Percentiles rank a stretch among this genome's conserved stretches.
Evolutionary conservation across 148 eudicot genomes (phyloP).

Genomic region (Vaccinium macrocarpon): DNA sequence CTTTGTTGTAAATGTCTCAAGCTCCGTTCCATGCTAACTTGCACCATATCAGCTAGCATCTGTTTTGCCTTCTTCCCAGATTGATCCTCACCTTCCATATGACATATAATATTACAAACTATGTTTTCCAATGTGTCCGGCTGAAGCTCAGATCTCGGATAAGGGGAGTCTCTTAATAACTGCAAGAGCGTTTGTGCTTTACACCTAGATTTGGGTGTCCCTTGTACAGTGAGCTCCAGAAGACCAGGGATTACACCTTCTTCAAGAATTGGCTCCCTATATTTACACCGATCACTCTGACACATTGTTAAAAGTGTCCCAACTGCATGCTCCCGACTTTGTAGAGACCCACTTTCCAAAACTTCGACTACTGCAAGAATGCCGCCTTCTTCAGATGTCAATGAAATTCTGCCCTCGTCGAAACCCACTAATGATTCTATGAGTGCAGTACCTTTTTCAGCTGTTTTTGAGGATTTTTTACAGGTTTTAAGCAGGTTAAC

Average conservation of each 20-base stretch:
- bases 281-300: slow-evolving; percentile 63
- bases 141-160: slow-evolving; percentile 65
- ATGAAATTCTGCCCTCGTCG: slow-evolving; percentile 54
- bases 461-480: slow-evolving; percentile 70
- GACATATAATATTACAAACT: slow-evolving; percentile 72
- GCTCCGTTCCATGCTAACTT: slow-evolving; percentile 99
- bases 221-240: slow-evolving; percentile 92
- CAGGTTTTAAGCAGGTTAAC: slow-evolving; percentile 59
- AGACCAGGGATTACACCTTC: slow-evolving; percentile 98
- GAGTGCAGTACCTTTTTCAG: slow-evolving; percentile 81
- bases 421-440: slow-evolving; percentile 68
- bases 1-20: slow-evolving; percentile 80
- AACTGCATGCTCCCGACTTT: slow-evolving; percentile 87
- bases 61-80: slow-evolving; percentile 70
- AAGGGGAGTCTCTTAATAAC: slow-evolving; percentile 74
- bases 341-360: slow-evolving; percentile 78
- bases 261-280: slow-evolving; percentile 71
- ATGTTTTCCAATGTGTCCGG: slow-evolving; percentile 84
- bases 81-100: slow-evolving; percentile 81
- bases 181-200: slow-evolving; percentile 71
- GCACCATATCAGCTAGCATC: slow-evolving; percentile 95
- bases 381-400: slow-evolving; percentile 75
- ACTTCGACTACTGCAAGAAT: slow-evolving; percentile 86
- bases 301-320: slow-evolving; percentile 81
- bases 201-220: slow-evolving; percentile 60